phyloP scores from a whole-genome alignment of 768 basidiomycete genomes.

The Suillus cothurnatus region DNA sequence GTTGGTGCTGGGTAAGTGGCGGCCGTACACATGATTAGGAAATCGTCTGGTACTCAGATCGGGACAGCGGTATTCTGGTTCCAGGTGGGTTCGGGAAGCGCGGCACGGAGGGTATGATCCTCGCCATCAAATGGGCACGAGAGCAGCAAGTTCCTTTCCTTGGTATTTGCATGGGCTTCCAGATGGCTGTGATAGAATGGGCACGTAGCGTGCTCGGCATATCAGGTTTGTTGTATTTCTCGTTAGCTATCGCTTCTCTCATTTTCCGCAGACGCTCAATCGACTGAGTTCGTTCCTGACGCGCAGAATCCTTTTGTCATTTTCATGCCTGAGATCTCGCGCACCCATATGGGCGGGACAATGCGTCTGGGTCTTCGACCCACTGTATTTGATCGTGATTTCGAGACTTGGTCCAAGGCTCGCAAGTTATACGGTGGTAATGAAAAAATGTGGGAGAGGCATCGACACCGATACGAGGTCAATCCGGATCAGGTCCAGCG shows the following conservation, averaged over 20 bases:
- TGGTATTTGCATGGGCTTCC: constrained; percentile 97
- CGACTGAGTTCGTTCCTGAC: constrained; percentile 72
- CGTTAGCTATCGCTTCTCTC: constrained; percentile 10
- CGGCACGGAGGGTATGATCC: constrained; percentile 96
- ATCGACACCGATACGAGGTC: constrained; percentile 95
- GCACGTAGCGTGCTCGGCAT: constrained; percentile 81
- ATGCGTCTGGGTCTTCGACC: constrained; percentile 99
- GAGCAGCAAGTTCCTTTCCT: constrained; percentile 95
- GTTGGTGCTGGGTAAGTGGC: constrained; percentile 80
- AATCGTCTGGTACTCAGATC: constrained; percentile 12
- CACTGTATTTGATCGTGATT: constrained; percentile 79
- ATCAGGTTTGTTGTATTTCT: constrained; percentile 45
- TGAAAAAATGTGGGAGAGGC: constrained; percentile 90
- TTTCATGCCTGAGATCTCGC: constrained; percentile 99
- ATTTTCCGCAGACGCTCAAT: constrained; percentile 68
- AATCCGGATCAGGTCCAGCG: constrained; percentile 84
- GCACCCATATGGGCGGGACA: constrained; percentile 98
- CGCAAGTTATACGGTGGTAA: constrained; percentile 84
- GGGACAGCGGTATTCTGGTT: constrained; percentile 85
- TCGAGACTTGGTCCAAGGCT: constrained; percentile 69
- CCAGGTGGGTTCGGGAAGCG: constrained; percentile 95
- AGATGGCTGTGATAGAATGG: constrained; percentile 96
- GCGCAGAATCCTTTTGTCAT: constrained; percentile 76
- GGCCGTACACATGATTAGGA: background rate
- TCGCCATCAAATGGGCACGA: constrained; percentile 96